These are phyloP conservation scores for Achaetomium macrosporum DNA, from an alignment of 2,329 filamentous ascomycete genomes.

Conservation along the genomic window DNA sequence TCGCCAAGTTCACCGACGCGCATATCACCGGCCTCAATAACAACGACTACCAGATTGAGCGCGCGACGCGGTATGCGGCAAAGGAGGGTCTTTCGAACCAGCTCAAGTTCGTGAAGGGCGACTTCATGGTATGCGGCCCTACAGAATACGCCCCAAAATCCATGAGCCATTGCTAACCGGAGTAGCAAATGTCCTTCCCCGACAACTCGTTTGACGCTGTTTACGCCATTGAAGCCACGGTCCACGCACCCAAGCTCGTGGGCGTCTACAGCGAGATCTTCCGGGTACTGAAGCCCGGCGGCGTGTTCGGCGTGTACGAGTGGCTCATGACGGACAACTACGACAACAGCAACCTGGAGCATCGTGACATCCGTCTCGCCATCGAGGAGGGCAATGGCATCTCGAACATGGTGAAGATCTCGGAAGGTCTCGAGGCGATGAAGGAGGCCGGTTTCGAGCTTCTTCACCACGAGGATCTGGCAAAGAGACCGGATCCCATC, in stretches of 20 bases:
- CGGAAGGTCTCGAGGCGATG: conserved; percentile 76
- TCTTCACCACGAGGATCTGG: conserved; percentile 78
- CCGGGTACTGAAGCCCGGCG: conserved; percentile 91
- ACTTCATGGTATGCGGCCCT: conserved; percentile 68
- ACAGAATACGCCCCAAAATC: neutral
- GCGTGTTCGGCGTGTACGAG: conserved; percentile 94
- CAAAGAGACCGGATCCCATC: conserved; percentile 64
- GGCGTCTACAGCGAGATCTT: conserved; percentile 93
- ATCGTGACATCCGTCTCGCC: conserved; percentile 84
- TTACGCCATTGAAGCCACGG: conserved; percentile 95
- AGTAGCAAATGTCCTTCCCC: conserved; percentile 88
- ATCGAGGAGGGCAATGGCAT: conserved; percentile 97
- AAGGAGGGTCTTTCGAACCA: conserved; percentile 77
- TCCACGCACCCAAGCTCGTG: conserved; percentile 84
- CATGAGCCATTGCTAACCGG: conserved; percentile 8
- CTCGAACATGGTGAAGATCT: conserved; percentile 90
- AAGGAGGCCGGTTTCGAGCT: conserved; percentile 82
- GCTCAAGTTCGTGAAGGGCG: conserved; percentile 83
- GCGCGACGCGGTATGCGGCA: conserved; percentile 76
- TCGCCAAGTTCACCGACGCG: conserved; percentile 87
- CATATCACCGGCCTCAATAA: conserved; percentile 94
- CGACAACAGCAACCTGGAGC: conserved; percentile 78
- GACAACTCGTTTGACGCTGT: conserved; percentile 91
- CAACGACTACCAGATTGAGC: conserved; percentile 98
- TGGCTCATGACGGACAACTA: conserved; percentile 98